Evolutionary conservation across 306 rosid species (phyloP).

Genomic region (Glycine tomentella): DNA sequence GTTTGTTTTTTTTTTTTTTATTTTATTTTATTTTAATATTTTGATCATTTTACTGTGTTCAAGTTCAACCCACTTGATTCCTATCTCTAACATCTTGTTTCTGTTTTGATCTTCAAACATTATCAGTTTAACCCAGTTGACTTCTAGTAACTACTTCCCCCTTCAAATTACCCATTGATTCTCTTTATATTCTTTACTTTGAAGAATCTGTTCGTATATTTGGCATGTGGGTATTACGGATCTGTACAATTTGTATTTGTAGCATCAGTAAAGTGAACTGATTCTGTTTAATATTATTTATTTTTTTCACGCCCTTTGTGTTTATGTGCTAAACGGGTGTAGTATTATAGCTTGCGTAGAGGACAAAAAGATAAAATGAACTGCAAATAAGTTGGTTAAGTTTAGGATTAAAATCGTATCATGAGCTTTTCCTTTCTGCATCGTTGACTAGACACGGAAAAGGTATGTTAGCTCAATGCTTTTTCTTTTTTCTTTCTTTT

Average conservation of each 20-base stretch:
- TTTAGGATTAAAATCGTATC: constrained; percentile 17
- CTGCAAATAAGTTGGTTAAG: background rate
- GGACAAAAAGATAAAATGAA: constrained; percentile 18
- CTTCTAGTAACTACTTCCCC: background rate
- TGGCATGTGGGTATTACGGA: constrained; percentile 18
- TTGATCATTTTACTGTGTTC: background rate
- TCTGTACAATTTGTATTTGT: constrained; percentile 36
- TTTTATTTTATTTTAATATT: background rate
- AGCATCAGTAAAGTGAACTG: constrained; percentile 15
- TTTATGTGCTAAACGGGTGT: background rate
- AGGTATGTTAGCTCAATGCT: background rate
- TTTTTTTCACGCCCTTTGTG: background rate
- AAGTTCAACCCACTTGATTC: background rate
- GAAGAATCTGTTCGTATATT: background rate
- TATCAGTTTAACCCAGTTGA: constrained; percentile 4
- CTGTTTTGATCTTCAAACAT: background rate
- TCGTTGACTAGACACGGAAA: constrained; percentile 25
- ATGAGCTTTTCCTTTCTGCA: constrained; percentile 15
- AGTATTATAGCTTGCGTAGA: background rate
- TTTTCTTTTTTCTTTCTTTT: background rate
- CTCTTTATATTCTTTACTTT: background rate
- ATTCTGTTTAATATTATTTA: background rate
- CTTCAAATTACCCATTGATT: background rate
- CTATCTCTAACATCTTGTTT: background rate
- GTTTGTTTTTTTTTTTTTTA: constrained; percentile 32